Evolutionary conservation across 176 grass and related monocot genomes (phyloP).

Genomic region (Luzula sylvatica): DNA sequence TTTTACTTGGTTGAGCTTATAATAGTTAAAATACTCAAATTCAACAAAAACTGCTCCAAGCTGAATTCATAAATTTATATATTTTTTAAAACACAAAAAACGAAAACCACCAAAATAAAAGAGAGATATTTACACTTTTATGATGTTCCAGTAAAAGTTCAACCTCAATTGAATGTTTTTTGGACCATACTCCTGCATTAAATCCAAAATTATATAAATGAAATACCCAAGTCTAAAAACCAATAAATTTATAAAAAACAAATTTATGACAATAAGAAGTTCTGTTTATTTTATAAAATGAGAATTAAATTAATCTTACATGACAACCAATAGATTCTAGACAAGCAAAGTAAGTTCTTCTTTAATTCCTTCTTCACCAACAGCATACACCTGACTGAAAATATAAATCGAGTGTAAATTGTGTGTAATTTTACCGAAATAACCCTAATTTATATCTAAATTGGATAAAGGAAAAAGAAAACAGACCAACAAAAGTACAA

Average conservation of each 20-base stretch:
- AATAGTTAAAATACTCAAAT: slow-evolving; percentile 91
- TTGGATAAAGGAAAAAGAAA: background rate
- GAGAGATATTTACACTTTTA: slow-evolving; percentile 90
- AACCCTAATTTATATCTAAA: no score
- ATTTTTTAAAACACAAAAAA: background rate
- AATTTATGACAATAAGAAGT: no score
- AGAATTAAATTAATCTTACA: slow-evolving; percentile 38
- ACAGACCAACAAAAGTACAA: background rate
- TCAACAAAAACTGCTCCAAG: slow-evolving; percentile 90
- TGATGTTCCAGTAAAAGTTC: slow-evolving; percentile 66
- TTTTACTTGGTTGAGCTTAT: slow-evolving; percentile 69
- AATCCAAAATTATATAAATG: no score
- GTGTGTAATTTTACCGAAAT: no score
- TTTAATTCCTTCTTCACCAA: slow-evolving; percentile 88
- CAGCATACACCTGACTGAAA: slow-evolving; percentile 96
- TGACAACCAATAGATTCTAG: slow-evolving; percentile 86
- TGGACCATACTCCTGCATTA: slow-evolving; percentile 63
- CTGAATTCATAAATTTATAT: slow-evolving; percentile 40
- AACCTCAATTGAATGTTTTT: slow-evolving; percentile 62
- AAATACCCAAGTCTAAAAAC: no score
- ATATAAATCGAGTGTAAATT: no score
- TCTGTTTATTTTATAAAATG: slow-evolving; percentile 1
- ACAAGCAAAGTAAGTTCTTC: slow-evolving; percentile 84
- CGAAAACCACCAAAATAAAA: slow-evolving; percentile 16
- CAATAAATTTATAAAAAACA: background rate